A percentile compares a stretch with the other conserved stretches of the same genome.
phyloP scores from a whole-genome alignment of 1,284 basidiomycete species.

The Schizopora paradoxa region DNA sequence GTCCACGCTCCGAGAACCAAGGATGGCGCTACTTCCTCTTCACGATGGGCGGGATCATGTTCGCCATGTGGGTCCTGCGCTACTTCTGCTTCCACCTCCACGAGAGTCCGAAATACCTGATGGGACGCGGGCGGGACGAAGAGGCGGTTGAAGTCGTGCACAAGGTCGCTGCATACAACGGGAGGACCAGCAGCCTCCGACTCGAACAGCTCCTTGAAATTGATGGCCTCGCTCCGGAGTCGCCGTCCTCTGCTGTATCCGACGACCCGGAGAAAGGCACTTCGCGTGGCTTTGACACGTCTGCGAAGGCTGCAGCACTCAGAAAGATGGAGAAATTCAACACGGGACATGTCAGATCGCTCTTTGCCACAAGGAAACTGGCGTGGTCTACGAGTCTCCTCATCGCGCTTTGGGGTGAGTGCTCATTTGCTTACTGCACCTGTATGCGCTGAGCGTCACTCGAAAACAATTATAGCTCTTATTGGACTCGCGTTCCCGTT shows the following conservation, averaged over 20 bases:
- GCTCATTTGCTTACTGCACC: constrained; percentile 31
- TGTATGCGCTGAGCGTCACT: constrained; percentile 58
- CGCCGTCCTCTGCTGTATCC: too few relatives aligned
- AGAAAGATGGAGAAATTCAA: constrained; percentile 44
- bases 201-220: constrained; percentile 39
- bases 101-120: constrained; percentile 72
- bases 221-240: constrained; percentile 21
- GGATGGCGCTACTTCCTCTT: constrained; percentile 72
- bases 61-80: constrained; percentile 58
- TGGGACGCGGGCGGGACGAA: constrained; percentile 63
- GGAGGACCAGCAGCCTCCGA: constrained; percentile 39
- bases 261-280: constrained; percentile 28
- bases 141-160: constrained; percentile 68
- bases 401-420: constrained; percentile 16
- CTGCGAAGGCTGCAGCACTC: constrained; percentile 27
- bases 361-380: constrained; percentile 17
- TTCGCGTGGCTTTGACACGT: constrained; percentile 30
- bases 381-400: constrained; percentile 16
- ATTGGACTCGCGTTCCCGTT: background rate
- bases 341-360: constrained; percentile 24
- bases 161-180: constrained; percentile 65
- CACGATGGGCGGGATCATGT: constrained; percentile 54
- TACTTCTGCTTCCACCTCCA: constrained; percentile 68
- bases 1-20: constrained; percentile 41
- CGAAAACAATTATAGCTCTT: constrained; percentile 55